Evolutionary conservation across 106 monocot genomes (phyloP).

Genomic region (Gastrodia elata): DNA sequence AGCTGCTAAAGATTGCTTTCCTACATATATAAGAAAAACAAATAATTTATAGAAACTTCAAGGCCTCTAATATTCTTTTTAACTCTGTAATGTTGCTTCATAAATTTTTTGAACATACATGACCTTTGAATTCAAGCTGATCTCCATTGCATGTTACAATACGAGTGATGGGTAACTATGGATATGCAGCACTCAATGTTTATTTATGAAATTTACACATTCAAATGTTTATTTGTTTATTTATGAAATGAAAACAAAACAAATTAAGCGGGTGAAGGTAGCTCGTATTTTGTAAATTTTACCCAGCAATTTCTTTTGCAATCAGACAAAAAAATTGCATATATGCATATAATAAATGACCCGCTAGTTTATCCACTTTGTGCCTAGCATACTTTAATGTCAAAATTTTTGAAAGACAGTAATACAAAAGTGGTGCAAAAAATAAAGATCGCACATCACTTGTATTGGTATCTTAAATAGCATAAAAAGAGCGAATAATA

Average conservation of each 20-base stretch:
- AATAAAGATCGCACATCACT: too few species aligned
- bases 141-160: slow-evolving; percentile 41
- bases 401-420: neutral
- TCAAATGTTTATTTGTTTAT: too few species aligned
- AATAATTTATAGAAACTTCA: slow-evolving; percentile 67
- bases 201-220: slow-evolving; percentile 12
- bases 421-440: too few species aligned
- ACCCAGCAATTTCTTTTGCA: neutral
- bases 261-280: too few species aligned
- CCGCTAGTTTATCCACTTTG: neutral
- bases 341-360: neutral
- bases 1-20: slow-evolving; percentile 60
- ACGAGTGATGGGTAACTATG: slow-evolving; percentile 56
- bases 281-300: neutral
- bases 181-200: slow-evolving; percentile 72
- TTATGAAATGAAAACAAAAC: too few species aligned
- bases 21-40: slow-evolving; percentile 38
- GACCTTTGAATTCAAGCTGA: neutral
- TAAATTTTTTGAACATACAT: neutral
- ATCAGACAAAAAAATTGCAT: neutral
- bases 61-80: slow-evolving; percentile 70
- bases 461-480: too few species aligned
- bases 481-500: too few species aligned
- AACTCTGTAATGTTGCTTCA: slow-evolving; percentile 24
- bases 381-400: neutral